A percentile compares a stretch with the other conserved stretches of the same genome.
Conservation (phyloP, 768 basidiomycete genomes). For the Mycena galericulata region DNA sequence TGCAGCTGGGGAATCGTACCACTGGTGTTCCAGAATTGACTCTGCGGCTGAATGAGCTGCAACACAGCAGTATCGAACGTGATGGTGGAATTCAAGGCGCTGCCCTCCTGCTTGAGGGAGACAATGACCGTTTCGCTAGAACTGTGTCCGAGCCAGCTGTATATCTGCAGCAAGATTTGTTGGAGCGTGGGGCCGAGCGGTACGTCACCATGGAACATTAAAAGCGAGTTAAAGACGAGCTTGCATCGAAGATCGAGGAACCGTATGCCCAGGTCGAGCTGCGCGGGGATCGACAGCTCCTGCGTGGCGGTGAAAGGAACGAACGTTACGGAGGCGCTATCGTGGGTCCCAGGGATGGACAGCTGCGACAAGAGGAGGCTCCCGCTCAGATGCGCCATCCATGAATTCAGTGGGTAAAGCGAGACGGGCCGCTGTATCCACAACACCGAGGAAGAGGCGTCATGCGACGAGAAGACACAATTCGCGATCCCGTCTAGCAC, state of each 20-base stretch:
- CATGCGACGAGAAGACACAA: constrained; percentile 7
- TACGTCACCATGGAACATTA: background rate
- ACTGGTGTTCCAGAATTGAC: background rate
- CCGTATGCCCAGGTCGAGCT: constrained; percentile 4
- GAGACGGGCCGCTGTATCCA: background rate
- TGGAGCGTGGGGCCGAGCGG: background rate
- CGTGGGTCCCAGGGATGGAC: constrained; percentile 14
- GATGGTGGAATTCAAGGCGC: background rate
- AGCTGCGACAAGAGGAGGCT: constrained; percentile 9
- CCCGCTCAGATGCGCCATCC: constrained; percentile 9
- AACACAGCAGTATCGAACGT: constrained; percentile 3
- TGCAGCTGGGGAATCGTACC: background rate
- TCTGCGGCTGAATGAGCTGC: background rate
- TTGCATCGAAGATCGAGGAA: constrained; percentile 11
- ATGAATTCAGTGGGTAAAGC: background rate
- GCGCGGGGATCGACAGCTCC: constrained; percentile 7
- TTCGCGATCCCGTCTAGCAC: constrained; percentile 7
- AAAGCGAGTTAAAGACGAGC: background rate
- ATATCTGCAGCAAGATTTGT: background rate
- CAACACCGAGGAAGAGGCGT: background rate
- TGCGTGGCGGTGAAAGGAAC: constrained; percentile 10
- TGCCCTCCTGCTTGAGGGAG: constrained; percentile 11
- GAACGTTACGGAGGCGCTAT: constrained; percentile 6
- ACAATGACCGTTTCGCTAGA: background rate
- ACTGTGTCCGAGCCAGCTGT: background rate